Percentiles rank a stretch among this genome's conserved stretches.
These are phyloP conservation scores for Paramecium sonneborni DNA, from an alignment of 73 alveolate genomes.

Conservation along the genomic window DNA sequence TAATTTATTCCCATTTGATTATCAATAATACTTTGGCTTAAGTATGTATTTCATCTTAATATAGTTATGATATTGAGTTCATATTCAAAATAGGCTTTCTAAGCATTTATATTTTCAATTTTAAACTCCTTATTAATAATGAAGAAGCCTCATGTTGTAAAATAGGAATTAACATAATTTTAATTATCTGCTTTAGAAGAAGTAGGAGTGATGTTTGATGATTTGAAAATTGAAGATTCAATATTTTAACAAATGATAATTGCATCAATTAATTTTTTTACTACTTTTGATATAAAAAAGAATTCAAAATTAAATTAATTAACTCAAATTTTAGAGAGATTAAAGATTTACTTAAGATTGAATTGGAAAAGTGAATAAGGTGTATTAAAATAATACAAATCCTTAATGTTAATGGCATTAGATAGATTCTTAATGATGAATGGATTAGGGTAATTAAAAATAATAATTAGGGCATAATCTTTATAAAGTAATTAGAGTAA, in stretches of 20 bases:
- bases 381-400: neutral
- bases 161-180: neutral
- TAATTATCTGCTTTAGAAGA: neutral
- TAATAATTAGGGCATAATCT: neutral
- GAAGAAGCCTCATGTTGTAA: neutral
- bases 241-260: neutral
- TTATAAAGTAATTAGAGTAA: neutral
- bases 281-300: neutral
- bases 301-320: neutral
- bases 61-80: neutral
- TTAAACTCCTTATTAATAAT: neutral
- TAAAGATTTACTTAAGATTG: neutral
- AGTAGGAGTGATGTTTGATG: neutral
- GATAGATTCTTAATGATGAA: slow-evolving; percentile 14
- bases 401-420: neutral
- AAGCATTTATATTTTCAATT: neutral
- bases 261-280: neutral
- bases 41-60: neutral
- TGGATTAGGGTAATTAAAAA: neutral
- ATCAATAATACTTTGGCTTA: neutral
- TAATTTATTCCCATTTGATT: neutral
- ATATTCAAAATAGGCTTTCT: neutral
- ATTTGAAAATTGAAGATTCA: neutral
- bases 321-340: neutral
- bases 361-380: neutral